A percentile compares a stretch with the other conserved stretches of the same genome.
These are phyloP conservation scores for Ustilago loliicola DNA, from an alignment of 1,284 basidiomycete species.

Conservation along the genomic window DNA sequence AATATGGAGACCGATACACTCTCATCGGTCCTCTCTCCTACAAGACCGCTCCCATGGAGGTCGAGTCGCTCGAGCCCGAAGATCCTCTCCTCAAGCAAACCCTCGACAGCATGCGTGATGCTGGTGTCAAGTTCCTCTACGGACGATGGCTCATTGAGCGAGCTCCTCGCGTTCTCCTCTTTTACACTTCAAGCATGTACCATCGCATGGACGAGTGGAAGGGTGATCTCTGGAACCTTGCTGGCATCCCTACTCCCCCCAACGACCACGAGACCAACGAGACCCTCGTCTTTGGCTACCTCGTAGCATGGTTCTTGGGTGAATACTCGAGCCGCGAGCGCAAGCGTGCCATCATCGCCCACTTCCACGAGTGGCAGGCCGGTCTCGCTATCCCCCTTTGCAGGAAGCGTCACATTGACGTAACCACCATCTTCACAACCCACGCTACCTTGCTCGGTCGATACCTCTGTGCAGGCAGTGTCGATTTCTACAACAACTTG, in stretches of 20 bases:
- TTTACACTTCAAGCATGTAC: constrained; percentile 92
- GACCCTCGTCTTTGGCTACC: constrained; percentile 98
- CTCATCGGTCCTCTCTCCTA: constrained; percentile 95
- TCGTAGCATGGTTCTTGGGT: constrained; percentile 99
- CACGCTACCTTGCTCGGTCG: constrained; percentile 98
- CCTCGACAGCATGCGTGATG: constrained; percentile 70
- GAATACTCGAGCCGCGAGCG: constrained; percentile 88
- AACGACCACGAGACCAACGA: constrained; percentile 98
- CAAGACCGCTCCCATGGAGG: constrained; percentile 98
- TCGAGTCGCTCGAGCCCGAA: constrained; percentile 87
- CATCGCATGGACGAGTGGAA: constrained; percentile 96
- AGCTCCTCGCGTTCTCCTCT: constrained; percentile 90
- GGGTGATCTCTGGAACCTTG: constrained; percentile 95
- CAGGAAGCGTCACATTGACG: constrained; percentile 94
- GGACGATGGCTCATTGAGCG: constrained; percentile 98
- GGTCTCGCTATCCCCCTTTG: constrained; percentile 96
- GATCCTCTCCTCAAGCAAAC: constrained; percentile 57
- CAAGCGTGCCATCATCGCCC: constrained; percentile 88
- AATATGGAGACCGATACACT: constrained; percentile 79
- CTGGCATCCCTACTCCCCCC: constrained; percentile 94
- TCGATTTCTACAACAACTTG: constrained; percentile 99
- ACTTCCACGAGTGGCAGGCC: constrained; percentile 99
- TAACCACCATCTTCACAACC: constrained; percentile 94
- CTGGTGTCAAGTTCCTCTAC: constrained; percentile 93
- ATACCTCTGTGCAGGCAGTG: constrained; percentile 95